Evolutionary conservation across 202 grass and related monocot species (phyloP), one percentile per base, ranked within the genome.

Genomic region (Setaria viridis): DNA sequence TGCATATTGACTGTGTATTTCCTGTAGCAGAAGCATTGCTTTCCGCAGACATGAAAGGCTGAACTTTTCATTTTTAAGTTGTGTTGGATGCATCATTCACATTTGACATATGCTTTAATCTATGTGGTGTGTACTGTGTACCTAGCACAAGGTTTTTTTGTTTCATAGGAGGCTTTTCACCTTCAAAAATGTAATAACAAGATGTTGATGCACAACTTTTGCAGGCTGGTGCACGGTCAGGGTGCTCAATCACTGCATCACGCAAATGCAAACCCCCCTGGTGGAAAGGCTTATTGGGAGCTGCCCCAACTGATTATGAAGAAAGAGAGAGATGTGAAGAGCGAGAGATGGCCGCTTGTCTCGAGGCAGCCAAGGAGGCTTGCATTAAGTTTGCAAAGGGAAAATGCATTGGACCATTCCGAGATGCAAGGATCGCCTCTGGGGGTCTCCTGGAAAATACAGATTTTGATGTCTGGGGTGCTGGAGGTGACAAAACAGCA

Each of bases 251-350:
- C 82, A 80, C 84, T 8, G 96, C 91, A 48, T 91, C 91, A 78
- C 86, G 88, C 62, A 94, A 95, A 70, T 98, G 93, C 71, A 98
- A 86, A 67, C 90, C 91, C 5, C 88, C 90, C 13, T 98, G 91
- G 93, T 98, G 95, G 93, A 95, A 93, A 86, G 62, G 81, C 54
- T 77, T 98, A 19, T 85, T 95, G 76, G 89, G 78, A 89, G 80
- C 64, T 54, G 16, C 88, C 49, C 64, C 72, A 1, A 80, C 76
- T 5, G 84, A 94, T 76, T 93, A 92, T 51, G 60, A 71, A 45
- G 88, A 83, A 80, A 83, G 96, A 87, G 87, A 93, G 47, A 74
- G 74, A 84, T 99, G 96, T 35, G 96, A 99, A 73, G 91, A 99
- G 46, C 72, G 19, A 57, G 96, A 99, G 70, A 95, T 95, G 90